These are phyloP conservation scores for Thalassiosira mediterranea DNA, from an alignment of 352 stramenopile genomes.

Conservation along the genomic window DNA sequence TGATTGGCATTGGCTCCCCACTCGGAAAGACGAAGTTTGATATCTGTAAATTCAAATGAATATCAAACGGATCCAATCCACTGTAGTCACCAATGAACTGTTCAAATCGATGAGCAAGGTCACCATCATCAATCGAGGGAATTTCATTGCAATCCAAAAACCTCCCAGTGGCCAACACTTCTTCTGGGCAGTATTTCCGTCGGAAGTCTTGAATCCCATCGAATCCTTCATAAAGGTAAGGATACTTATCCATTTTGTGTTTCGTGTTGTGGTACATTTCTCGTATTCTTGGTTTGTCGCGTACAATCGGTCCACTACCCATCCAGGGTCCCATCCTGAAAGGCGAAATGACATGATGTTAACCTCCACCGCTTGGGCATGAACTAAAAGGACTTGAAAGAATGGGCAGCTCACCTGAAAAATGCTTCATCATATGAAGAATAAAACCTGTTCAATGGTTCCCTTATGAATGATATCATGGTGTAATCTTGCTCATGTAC, in stretches of 20 bases:
- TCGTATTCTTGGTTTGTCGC: slow-evolving; percentile 21
- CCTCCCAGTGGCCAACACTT: slow-evolving; percentile 5
- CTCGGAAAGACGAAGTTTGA: slow-evolving; percentile 31
- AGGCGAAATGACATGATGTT: neutral
- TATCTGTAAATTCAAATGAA: slow-evolving; percentile 46
- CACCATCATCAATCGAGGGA: slow-evolving; percentile 45
- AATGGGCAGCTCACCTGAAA: slow-evolving; percentile 22
- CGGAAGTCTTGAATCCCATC: slow-evolving; percentile 34
- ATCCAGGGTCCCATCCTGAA: slow-evolving; percentile 45
- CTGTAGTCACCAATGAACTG: slow-evolving; percentile 50
- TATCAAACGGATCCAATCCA: slow-evolving; percentile 48
- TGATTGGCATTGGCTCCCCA: slow-evolving; percentile 45
- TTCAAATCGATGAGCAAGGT: slow-evolving; percentile 38
- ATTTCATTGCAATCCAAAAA: slow-evolving; percentile 27
- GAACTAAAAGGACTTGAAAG: too few relatives aligned
- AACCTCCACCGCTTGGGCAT: too few relatives aligned
- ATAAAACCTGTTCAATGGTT: slow-evolving; percentile 54
- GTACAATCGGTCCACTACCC: slow-evolving; percentile 17
- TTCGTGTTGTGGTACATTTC: slow-evolving; percentile 36
- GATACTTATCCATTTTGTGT: slow-evolving; percentile 44
- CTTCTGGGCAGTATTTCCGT: slow-evolving; percentile 31
- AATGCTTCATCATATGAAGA: slow-evolving; percentile 55
- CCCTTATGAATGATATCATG: slow-evolving; percentile 55
- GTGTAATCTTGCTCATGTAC: slow-evolving; percentile 38
- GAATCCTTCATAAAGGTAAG: slow-evolving; percentile 52